These are phyloP conservation scores for Fusarium sp. DNA, from an alignment of 2,329 filamentous ascomycete species.

Conservation along the genomic window DNA sequence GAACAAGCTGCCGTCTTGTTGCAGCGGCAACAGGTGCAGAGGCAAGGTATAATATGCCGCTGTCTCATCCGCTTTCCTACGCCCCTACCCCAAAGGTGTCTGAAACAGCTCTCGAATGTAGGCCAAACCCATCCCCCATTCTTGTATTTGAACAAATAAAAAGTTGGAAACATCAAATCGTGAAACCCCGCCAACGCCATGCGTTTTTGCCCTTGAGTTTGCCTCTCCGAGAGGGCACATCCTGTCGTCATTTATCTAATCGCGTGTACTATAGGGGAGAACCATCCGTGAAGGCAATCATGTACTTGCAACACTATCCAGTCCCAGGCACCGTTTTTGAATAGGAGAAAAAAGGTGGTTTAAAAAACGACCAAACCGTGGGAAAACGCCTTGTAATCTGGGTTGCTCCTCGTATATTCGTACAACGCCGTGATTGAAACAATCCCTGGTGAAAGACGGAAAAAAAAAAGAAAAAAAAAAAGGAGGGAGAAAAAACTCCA, in stretches of 20 bases:
- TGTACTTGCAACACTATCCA: conserved; percentile 44
- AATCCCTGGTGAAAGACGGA: neutral
- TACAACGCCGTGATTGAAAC: conserved; percentile 42
- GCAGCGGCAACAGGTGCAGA: conserved; percentile 9
- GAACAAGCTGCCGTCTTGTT: conserved; percentile 19
- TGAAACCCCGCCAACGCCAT: conserved; percentile 41
- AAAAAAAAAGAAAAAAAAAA: too few species aligned
- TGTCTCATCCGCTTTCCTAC: conserved; percentile 4
- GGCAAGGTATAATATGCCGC: conserved; percentile 23
- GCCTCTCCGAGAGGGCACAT: conserved; percentile 23
- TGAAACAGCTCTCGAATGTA: conserved; percentile 12
- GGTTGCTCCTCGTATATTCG: conserved; percentile 39
- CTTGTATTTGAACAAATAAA: conserved; percentile 27
- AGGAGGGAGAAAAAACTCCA: too few species aligned
- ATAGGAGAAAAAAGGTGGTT: conserved; percentile 10
- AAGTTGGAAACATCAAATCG: conserved; percentile 37
- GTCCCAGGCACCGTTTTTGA: conserved; percentile 27
- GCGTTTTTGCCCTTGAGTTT: conserved; percentile 40
- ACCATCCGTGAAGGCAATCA: conserved; percentile 44
- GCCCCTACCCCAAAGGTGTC: conserved; percentile 5
- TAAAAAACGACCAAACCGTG: neutral
- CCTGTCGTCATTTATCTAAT: conserved; percentile 48
- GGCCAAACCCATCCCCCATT: conserved; percentile 3
- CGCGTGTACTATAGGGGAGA: conserved; percentile 25
- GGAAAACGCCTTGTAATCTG: conserved; percentile 35